A percentile compares a stretch with the other conserved stretches of the same genome.
phyloP scores from a whole-genome alignment of 768 basidiomycete genomes.

The Lactarius quietus region DNA sequence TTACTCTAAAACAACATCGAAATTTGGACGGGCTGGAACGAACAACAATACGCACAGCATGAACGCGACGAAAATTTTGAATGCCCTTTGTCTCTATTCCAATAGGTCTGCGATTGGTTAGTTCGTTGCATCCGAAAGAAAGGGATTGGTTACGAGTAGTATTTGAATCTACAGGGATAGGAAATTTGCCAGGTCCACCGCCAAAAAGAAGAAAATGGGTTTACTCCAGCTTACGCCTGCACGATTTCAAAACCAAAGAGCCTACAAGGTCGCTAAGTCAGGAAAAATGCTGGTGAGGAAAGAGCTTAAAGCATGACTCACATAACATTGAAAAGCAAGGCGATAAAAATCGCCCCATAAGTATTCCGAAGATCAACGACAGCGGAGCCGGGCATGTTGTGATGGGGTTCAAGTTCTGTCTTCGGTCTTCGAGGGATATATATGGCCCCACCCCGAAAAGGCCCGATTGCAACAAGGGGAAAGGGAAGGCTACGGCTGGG shows the following conservation, averaged over 20 bases:
- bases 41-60: background rate
- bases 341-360: constrained; percentile 3
- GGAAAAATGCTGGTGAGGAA: background rate
- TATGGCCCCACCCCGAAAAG: too few species aligned
- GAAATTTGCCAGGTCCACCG: background rate
- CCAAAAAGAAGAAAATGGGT: background rate
- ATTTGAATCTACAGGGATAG: background rate
- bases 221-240: constrained; percentile 1
- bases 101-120: background rate
- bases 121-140: background rate
- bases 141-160: background rate
- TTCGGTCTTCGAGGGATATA: too few species aligned
- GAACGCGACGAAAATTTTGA: constrained; percentile 1
- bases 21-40: too few species aligned
- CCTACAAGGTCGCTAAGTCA: background rate
- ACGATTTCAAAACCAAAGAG: too few species aligned
- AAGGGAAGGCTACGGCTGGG: too few species aligned
- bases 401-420: too few species aligned
- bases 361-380: constrained; percentile 1
- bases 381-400: background rate
- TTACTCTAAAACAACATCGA: constrained; percentile 30
- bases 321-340: constrained; percentile 1
- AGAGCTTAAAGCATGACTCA: background rate
- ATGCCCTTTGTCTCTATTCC: background rate
- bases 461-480: too few species aligned